Evolutionary conservation across 129 eudicot species (phyloP).

Genomic region (Helianthus tuberosus): DNA sequence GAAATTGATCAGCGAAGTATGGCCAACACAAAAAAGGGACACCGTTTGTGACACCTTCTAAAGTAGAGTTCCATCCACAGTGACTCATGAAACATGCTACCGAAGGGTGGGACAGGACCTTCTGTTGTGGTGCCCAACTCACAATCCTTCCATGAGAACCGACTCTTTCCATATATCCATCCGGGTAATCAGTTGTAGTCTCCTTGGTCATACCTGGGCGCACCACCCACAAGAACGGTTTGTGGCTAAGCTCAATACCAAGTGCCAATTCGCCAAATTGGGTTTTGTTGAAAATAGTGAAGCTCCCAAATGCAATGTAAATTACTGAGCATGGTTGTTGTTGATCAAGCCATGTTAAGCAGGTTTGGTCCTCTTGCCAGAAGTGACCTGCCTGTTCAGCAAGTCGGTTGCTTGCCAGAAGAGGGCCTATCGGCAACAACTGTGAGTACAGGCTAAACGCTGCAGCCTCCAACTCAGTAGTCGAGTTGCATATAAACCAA

Average conservation of each 20-base stretch:
- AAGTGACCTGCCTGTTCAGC: conserved; percentile 42
- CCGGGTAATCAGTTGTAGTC: conserved; percentile 17
- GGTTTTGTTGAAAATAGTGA: conserved; percentile 35
- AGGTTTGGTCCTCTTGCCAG: conserved; percentile 56
- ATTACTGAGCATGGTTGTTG: conserved; percentile 47
- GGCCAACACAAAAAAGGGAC: conserved; percentile 74
- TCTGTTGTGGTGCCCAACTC: conserved; percentile 64
- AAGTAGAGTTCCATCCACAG: conserved; percentile 71
- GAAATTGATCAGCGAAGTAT: conserved; percentile 60
- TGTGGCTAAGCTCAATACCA: conserved; percentile 51
- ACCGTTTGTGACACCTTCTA: conserved; percentile 60
- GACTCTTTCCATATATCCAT: conserved; percentile 44
- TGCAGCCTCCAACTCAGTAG: conserved; percentile 46
- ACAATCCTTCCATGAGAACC: conserved; percentile 39
- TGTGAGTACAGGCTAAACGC: conserved; percentile 38
- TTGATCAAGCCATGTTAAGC: conserved; percentile 67
- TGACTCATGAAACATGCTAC: conserved; percentile 59
- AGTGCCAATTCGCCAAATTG: conserved; percentile 57
- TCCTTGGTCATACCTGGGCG: conserved; percentile 42
- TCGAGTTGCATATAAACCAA: conserved; percentile 49
- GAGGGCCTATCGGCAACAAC: conserved; percentile 49
- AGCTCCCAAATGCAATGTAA: conserved; percentile 66
- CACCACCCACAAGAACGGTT: conserved; percentile 67
- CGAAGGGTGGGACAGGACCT: conserved; percentile 55
- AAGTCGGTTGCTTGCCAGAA: conserved; percentile 48